A percentile compares a stretch with the other conserved stretches of the same genome.
Conservation (phyloP, 2,329 filamentous ascomycete species). For the Fusarium albosuccineum region DNA sequence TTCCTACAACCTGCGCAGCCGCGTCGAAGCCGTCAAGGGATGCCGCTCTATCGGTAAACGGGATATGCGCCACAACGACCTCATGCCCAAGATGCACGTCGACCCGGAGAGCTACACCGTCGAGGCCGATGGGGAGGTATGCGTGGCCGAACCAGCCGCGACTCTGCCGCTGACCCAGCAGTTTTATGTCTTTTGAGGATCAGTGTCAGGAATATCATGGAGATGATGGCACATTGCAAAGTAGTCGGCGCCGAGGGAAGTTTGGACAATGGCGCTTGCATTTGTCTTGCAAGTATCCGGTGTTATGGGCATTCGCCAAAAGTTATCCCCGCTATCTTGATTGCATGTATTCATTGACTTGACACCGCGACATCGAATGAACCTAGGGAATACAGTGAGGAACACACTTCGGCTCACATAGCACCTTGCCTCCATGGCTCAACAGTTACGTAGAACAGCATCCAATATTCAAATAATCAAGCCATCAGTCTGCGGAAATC, state of each 20-base stretch:
- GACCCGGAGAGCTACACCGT: constrained; percentile 93
- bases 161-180: constrained; percentile 81
- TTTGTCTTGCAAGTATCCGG: not conserved
- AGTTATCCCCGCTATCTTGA: not conserved
- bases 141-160: constrained; percentile 78
- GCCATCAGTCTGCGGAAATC: constrained; percentile 27
- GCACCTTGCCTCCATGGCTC: too few species aligned
- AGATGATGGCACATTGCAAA: not conserved
- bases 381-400: too few species aligned
- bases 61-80: constrained; percentile 92
- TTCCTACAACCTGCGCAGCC: constrained; percentile 82
- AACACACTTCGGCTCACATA: too few species aligned
- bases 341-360: not conserved
- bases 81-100: constrained; percentile 87
- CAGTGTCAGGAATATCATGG: not conserved
- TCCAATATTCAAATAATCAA: not conserved
- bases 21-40: constrained; percentile 81
- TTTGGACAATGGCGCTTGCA: not conserved
- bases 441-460: not conserved
- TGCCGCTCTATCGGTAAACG: constrained; percentile 82
- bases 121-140: constrained; percentile 83
- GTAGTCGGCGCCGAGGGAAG: not conserved
- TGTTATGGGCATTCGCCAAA: not conserved
- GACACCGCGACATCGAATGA: not conserved
- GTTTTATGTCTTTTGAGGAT: constrained; percentile 78